phyloP scores from a whole-genome alignment of 2,329 filamentous ascomycete species.

The Botrytis tulipae region DNA sequence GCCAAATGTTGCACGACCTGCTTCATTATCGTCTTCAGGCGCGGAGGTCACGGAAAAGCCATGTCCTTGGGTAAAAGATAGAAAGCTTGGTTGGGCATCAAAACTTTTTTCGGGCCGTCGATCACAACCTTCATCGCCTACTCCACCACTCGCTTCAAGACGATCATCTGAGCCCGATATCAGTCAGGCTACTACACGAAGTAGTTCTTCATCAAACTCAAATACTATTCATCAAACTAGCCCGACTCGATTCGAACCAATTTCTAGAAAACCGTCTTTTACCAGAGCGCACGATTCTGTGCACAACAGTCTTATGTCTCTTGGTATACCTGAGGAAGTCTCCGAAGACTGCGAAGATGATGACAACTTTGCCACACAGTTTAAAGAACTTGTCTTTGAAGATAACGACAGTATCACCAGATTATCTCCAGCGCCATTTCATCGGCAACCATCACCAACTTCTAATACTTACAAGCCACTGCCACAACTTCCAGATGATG shows the following conservation, averaged over 20 bases:
- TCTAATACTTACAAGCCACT: conserved; percentile 32
- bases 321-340: conserved; percentile 48
- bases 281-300: not conserved
- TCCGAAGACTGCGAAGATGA: conserved; percentile 55
- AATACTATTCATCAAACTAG: conserved; percentile 6
- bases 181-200: conserved; percentile 21
- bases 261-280: conserved; percentile 30
- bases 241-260: not conserved
- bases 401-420: conserved; percentile 31
- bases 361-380: conserved; percentile 57
- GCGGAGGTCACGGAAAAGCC: not conserved
- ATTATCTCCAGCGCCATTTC: conserved; percentile 34
- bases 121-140: conserved; percentile 39
- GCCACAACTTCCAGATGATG: conserved; percentile 32
- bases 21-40: not conserved
- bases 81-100: conserved; percentile 22
- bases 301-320: not conserved
- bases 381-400: conserved; percentile 25
- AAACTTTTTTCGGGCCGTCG: conserved; percentile 15
- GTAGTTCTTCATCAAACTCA: not conserved
- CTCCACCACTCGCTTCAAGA: conserved; percentile 13
- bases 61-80: conserved; percentile 16
- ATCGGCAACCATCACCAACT: conserved; percentile 22
- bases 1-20: conserved; percentile 43
- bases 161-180: conserved; percentile 12